Evolutionary conservation across 345 rosid species (phyloP).

Genomic region (Hibiscus trionum): DNA sequence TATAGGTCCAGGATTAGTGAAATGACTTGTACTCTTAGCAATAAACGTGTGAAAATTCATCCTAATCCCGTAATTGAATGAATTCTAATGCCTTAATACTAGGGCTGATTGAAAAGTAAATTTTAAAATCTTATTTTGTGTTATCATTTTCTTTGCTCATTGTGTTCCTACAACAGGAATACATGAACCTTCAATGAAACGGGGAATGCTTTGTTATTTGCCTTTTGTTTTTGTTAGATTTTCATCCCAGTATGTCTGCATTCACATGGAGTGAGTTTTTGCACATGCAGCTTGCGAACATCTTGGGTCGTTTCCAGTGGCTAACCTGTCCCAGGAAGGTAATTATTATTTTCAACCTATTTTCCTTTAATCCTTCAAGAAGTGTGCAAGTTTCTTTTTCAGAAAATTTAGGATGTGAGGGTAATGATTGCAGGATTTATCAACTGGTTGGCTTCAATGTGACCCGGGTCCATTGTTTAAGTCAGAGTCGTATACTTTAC

Average conservation of each 20-base stretch:
- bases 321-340: conserved; percentile 95
- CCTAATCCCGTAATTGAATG: neutral
- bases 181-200: neutral
- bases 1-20: neutral
- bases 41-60: neutral
- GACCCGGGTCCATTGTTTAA: conserved; percentile 89
- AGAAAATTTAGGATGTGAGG: conserved; percentile 8
- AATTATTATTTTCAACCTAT: conserved; percentile 15
- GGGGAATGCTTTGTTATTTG: neutral
- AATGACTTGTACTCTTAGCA: neutral
- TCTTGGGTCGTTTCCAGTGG: conserved; percentile 89
- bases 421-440: conserved; percentile 57
- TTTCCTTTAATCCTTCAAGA: conserved; percentile 8
- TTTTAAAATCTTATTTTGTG: too few species aligned
- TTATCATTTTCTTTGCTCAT: neutral
- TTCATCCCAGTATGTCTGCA: neutral
- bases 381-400: neutral
- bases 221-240: neutral
- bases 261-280: conserved; percentile 1
- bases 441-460: conserved; percentile 90
- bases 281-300: conserved; percentile 75
- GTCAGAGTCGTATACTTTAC: conserved; percentile 55
- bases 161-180: neutral
- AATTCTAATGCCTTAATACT: neutral
- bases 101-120: too few species aligned